Percentiles rank a stretch among this genome's conserved stretches.
Evolutionary conservation across 164 flowering plant genomes (phyloP).

Genomic region (Akebia trifoliata): DNA sequence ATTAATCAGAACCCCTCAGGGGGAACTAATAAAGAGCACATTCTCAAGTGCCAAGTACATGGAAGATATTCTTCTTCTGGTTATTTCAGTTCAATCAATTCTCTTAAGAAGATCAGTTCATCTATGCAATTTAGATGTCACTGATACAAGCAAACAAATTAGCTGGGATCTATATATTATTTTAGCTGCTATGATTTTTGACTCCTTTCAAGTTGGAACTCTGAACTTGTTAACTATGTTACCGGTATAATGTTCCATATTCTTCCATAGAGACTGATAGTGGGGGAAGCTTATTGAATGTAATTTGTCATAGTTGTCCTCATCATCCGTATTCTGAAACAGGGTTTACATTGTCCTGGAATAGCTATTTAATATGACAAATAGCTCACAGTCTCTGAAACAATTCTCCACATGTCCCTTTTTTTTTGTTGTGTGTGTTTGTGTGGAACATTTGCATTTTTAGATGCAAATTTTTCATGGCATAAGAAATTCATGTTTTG

Average conservation of each 20-base stretch:
- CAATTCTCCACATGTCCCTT: no score
- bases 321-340: no score
- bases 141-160: neutral
- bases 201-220: constrained; percentile 31
- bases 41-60: neutral
- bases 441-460: no score
- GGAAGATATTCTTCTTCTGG: neutral
- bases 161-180: constrained; percentile 6
- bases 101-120: neutral
- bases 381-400: no score
- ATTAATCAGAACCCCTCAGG: neutral
- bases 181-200: constrained; percentile 10
- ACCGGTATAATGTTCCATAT: constrained; percentile 55
- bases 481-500: no score
- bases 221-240: constrained; percentile 63
- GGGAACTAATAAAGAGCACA: neutral
- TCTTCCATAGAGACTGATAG: constrained; percentile 48
- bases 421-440: no score
- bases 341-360: no score
- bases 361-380: no score
- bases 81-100: neutral
- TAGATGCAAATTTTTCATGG: no score
- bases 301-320: no score
- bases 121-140: neutral
- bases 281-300: no score